Evolutionary conservation across 495 filamentous ascomycete genomes (phyloP), one percentile per base, ranked within the genome.

Genomic region (Penicillium parvum): DNA sequence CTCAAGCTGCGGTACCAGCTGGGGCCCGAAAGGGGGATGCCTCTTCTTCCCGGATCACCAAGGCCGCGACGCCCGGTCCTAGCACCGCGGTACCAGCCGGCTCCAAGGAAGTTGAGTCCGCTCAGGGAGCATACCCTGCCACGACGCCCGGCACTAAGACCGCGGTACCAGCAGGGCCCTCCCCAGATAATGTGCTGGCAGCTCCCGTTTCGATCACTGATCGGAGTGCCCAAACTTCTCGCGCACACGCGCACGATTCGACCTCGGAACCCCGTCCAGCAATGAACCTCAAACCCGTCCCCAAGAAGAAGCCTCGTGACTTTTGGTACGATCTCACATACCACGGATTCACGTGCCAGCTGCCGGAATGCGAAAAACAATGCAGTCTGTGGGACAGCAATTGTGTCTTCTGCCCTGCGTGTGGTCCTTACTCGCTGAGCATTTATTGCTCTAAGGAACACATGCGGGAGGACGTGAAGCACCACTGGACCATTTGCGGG

Each of bases 311-410:
- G 9, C 14, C 27, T 5, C 12, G 36, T 16, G 21, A 23, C 6
- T 51, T 32, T 46, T 51, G 33, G 50, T 61, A 48, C 41, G 49
- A 69, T 18, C 52, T 64, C 14, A 50, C 57, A 28, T 53, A 36
- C 37, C 37, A 52, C 19, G 39, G 37, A 0, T 57, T 68, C 15
- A 20, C 29, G 7, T 75, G 72, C 34, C 47, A 53, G 5, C 49
- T 37, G 30, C 19, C 15, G 2, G 47, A 33, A 18, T 76, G 72
- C 43, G 18, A 50, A 1, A 68, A 64, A 39, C 73, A 72, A 64
- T 83, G 82, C 60, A 73, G 76, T 37, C 67, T 72, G 18, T 63
- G 62, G 55, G 70, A 77, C 36, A 42, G 47, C 3, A 26, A 41
- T 15, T 50, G 57, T 7, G 49, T 61, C 9, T 63, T 72, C 52